phyloP scores from a whole-genome alignment of 2,329 filamentous ascomycete species.

The Colletotrichum acutatum region DNA sequence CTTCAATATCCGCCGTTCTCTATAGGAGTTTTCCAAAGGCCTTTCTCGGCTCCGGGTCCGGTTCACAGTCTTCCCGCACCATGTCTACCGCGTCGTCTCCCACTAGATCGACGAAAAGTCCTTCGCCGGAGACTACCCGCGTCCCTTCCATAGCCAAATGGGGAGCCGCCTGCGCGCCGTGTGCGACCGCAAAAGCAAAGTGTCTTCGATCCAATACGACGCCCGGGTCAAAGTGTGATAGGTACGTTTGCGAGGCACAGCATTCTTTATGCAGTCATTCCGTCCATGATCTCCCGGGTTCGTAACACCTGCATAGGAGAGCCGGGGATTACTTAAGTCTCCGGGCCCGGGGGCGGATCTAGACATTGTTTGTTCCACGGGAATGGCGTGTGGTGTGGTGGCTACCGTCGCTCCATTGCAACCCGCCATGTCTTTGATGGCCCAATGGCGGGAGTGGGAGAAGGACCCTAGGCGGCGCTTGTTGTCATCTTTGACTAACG shows the following conservation, averaged over 20 bases:
- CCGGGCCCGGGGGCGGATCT: background rate
- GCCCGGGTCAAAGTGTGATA: constrained; percentile 56
- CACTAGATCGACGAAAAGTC: background rate
- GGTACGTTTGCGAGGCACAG: constrained; percentile 40
- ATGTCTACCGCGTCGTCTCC: constrained; percentile 3
- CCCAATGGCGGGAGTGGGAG: background rate
- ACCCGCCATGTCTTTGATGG: background rate
- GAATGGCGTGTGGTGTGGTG: background rate
- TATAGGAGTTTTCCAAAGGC: background rate
- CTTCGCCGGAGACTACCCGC: constrained; percentile 4
- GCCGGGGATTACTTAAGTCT: constrained; percentile 6
- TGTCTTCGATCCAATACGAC: constrained; percentile 55
- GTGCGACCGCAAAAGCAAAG: constrained; percentile 61
- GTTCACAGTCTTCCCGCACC: background rate
- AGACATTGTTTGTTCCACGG: background rate
- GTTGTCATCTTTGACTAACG: background rate
- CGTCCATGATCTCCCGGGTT: background rate
- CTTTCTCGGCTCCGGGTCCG: background rate
- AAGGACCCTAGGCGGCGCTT: background rate
- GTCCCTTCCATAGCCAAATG: constrained; percentile 44
- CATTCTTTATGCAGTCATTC: background rate
- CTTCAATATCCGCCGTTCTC: background rate
- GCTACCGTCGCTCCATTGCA: background rate
- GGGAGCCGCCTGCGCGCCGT: constrained; percentile 61
- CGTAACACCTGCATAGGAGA: background rate